Percentiles rank a stretch among this genome's conserved stretches.
These are phyloP conservation scores for Apiotrichum sp. DNA, from an alignment of 1,284 basidiomycete genomes.

Conservation along the genomic window DNA sequence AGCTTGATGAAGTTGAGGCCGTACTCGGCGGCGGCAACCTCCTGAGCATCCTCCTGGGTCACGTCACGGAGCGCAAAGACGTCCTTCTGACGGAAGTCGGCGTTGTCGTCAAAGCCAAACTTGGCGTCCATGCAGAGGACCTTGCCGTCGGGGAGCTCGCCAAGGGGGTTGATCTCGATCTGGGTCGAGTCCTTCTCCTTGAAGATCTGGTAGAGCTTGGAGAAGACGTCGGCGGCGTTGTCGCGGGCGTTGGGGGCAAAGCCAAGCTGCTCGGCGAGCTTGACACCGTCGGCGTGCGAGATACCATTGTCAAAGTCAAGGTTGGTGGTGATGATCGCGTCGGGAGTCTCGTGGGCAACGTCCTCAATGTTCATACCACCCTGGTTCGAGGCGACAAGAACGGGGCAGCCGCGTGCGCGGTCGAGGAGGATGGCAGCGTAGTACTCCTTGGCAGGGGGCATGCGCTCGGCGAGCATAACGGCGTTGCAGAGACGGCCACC, in stretches of 20 bases:
- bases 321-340: constrained; percentile 91
- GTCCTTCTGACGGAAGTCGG: constrained; percentile 93
- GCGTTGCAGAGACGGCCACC: constrained; percentile 90
- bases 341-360: constrained; percentile 94
- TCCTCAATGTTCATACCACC: constrained; percentile 99
- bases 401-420: constrained; percentile 79
- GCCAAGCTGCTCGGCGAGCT: constrained; percentile 82
- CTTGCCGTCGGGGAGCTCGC: constrained; percentile 86
- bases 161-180: constrained; percentile 99
- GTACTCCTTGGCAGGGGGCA: constrained; percentile 92
- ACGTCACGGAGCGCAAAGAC: constrained; percentile 85
- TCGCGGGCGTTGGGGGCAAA: constrained; percentile 70
- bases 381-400: constrained; percentile 88
- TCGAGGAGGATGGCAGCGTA: constrained; percentile 97
- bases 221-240: constrained; percentile 85
- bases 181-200: constrained; percentile 99
- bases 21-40: constrained; percentile 79
- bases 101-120: constrained; percentile 98
- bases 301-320: constrained; percentile 85
- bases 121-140: constrained; percentile 99
- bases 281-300: constrained; percentile 63
- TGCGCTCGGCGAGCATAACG: constrained; percentile 96
- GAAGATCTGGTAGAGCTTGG: constrained; percentile 93
- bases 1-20: constrained; percentile 99
- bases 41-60: constrained; percentile 92